Evolutionary conservation across 352 stramenopile genomes (phyloP).

Genomic region (Globisporangium nodosum): DNA sequence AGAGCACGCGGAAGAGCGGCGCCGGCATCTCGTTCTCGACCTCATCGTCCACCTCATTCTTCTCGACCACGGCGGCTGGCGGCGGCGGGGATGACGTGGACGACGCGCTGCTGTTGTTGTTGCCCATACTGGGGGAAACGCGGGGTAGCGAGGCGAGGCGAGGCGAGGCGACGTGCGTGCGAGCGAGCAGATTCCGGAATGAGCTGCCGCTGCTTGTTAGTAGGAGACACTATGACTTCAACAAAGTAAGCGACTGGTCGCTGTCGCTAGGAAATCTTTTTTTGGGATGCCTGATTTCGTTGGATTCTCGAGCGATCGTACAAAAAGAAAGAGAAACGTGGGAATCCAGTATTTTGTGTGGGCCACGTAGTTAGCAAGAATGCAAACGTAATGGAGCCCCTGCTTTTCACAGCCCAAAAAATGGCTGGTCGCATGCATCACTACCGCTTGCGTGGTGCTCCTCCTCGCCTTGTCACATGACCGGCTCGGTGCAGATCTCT

Average conservation of each 20-base stretch:
- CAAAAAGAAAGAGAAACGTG: background rate
- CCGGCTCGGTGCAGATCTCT: too few species aligned
- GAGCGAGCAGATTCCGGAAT: background rate
- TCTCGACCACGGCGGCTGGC: background rate
- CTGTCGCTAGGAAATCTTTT: background rate
- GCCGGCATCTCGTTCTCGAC: background rate
- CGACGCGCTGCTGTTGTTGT: background rate
- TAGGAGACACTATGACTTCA: background rate
- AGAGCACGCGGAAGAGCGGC: conserved; percentile 56
- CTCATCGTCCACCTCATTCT: background rate
- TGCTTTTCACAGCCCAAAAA: too few species aligned
- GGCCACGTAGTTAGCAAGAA: too few species aligned
- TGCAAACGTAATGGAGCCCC: too few species aligned
- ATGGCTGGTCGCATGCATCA: too few species aligned
- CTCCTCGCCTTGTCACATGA: too few species aligned
- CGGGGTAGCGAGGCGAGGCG: background rate
- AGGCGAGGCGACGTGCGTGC: background rate
- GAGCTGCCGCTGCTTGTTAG: background rate
- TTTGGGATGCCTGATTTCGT: background rate
- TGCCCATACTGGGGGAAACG: background rate
- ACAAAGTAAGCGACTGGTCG: background rate
- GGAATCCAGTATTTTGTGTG: background rate
- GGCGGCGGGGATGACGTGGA: background rate
- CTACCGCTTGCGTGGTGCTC: too few species aligned
- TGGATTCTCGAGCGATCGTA: background rate